A percentile compares a stretch with the other conserved stretches of the same genome.
These are phyloP conservation scores for Boletus fagicola DNA, from an alignment of 768 basidiomycete genomes.

Conservation along the genomic window DNA sequence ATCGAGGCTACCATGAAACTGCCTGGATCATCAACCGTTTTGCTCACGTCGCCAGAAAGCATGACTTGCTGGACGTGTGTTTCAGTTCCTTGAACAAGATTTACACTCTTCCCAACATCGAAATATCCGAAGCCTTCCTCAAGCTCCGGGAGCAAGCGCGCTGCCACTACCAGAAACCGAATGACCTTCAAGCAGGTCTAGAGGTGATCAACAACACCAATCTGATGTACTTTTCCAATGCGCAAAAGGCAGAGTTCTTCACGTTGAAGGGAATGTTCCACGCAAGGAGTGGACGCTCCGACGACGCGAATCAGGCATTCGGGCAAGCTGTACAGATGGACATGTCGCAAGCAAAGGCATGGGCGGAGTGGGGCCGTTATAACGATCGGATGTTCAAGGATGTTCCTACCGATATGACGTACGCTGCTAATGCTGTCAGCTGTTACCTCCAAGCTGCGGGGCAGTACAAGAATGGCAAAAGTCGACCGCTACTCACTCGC, in stretches of 20 bases:
- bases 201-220: slow-evolving; percentile 99
- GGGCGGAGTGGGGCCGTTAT: slow-evolving; percentile 97
- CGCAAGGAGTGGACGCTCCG: slow-evolving; percentile 76
- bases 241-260: slow-evolving; percentile 98
- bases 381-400: slow-evolving; percentile 95
- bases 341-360: slow-evolving; percentile 91
- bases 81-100: slow-evolving; percentile 94
- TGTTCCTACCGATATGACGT: slow-evolving; percentile 62
- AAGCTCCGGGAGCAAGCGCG: slow-evolving; percentile 98
- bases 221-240: slow-evolving; percentile 91
- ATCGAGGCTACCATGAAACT: slow-evolving; percentile 96
- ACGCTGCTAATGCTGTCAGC: slow-evolving; percentile 90
- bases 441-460: slow-evolving; percentile 98
- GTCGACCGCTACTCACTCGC: slow-evolving; percentile 84
- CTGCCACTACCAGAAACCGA: slow-evolving; percentile 94
- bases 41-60: slow-evolving; percentile 96
- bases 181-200: slow-evolving; percentile 88
- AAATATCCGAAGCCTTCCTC: slow-evolving; percentile 98
- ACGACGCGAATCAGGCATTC: slow-evolving; percentile 90
- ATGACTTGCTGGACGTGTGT: slow-evolving; percentile 94
- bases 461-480: slow-evolving; percentile 90
- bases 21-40: slow-evolving; percentile 99
- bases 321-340: slow-evolving; percentile 96
- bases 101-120: slow-evolving; percentile 98
- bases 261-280: slow-evolving; percentile 99